These are phyloP conservation scores for Aspergillus neotritici DNA, from an alignment of 2,329 filamentous ascomycete species.

Conservation along the genomic window DNA sequence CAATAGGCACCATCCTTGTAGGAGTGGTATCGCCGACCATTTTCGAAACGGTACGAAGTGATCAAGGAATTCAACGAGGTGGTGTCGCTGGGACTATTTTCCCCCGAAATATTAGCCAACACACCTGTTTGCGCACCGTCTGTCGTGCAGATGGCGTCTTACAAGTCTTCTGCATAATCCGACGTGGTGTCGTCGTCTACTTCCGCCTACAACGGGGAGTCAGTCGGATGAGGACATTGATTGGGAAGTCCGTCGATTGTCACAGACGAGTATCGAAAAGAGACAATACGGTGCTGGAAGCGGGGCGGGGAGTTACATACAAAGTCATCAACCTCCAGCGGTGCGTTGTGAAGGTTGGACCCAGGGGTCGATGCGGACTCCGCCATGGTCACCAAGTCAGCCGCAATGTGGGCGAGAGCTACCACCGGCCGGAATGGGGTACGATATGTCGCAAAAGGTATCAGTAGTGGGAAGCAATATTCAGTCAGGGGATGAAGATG, in stretches of 20 bases:
- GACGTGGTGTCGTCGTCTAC: constrained; percentile 5
- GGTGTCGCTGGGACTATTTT: constrained; percentile 14
- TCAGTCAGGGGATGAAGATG: too few relatives aligned
- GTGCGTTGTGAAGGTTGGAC: background rate
- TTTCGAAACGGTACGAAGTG: constrained; percentile 23
- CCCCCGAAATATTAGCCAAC: background rate
- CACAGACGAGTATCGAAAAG: background rate
- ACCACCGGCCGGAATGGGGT: too few relatives aligned
- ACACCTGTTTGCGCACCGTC: background rate
- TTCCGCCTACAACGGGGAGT: too few relatives aligned
- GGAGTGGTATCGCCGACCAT: constrained; percentile 28
- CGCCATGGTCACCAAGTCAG: background rate
- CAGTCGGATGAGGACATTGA: too few relatives aligned
- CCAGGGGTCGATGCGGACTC: background rate
- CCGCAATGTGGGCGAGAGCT: too few relatives aligned
- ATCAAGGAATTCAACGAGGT: constrained; percentile 18
- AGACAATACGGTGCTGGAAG: background rate
- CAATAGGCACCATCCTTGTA: constrained; percentile 28
- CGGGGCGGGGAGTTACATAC: too few relatives aligned
- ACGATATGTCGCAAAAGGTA: background rate
- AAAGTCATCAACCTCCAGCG: background rate
- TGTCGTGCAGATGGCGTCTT: background rate
- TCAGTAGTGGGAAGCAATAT: too few relatives aligned
- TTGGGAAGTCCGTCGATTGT: background rate
- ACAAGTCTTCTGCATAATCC: constrained; percentile 18